A percentile compares a stretch with the other conserved stretches of the same genome.
Evolutionary conservation across 208 protist genomes (phyloP).

Genomic region (Trypanosomatidae sp.): DNA sequence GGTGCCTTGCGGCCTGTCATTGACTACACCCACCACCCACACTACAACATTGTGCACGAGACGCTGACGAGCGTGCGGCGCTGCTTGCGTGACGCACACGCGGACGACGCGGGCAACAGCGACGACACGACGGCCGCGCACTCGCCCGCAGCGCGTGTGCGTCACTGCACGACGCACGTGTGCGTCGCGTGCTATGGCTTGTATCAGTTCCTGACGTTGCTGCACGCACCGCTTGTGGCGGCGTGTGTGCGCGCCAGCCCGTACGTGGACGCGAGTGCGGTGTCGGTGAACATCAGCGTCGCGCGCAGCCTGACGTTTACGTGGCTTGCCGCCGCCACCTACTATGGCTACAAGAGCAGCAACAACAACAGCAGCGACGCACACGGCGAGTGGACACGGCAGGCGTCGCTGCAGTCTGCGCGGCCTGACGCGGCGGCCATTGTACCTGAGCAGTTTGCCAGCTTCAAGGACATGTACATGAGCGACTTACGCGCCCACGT

Average conservation of each 20-base stretch:
- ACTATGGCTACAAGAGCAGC: conserved; percentile 20
- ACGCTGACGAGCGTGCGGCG: conserved; percentile 33
- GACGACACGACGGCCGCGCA: not conserved
- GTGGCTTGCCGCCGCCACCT: conserved; percentile 63
- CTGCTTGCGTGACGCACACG: conserved; percentile 13
- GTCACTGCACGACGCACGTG: conserved; percentile 18
- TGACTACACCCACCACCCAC: conserved; percentile 37
- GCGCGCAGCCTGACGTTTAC: conserved; percentile 74
- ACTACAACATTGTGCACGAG: conserved; percentile 67
- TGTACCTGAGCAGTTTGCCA: conserved; percentile 64
- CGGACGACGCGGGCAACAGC: conserved; percentile 1
- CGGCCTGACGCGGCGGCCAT: conserved; percentile 18
- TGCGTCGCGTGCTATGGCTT: conserved; percentile 72
- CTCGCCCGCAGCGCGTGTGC: not conserved
- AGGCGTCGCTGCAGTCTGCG: not conserved
- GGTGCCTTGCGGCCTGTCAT: conserved; percentile 11
- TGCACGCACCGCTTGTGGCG: conserved; percentile 50
- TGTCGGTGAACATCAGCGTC: conserved; percentile 77
- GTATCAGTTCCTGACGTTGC: conserved; percentile 77
- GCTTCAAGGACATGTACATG: conserved; percentile 86
- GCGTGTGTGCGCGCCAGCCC: conserved; percentile 46
- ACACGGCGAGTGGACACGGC: not conserved
- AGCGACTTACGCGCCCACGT: conserved; percentile 62
- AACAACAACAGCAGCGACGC: not conserved
- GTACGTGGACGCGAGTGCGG: conserved; percentile 40